Base-by-base conservation (phyloP, 352 stramenopile species). In the Globisporangium orthogonon region DNA sequence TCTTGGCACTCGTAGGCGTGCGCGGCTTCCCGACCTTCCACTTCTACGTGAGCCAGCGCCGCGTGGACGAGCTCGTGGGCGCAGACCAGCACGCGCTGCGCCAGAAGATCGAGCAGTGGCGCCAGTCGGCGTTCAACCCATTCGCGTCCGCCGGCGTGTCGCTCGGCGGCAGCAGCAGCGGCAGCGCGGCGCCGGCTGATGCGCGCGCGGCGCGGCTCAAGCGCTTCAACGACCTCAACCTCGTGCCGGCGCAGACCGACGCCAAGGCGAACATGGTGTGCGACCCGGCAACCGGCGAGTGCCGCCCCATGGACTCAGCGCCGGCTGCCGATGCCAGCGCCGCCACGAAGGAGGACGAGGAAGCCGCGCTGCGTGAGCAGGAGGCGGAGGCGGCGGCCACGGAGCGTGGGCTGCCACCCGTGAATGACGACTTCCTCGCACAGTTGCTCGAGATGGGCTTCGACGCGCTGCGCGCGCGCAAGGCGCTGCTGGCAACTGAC, bases 21-120 rank as follows among this genome's bases (percentile, higher is more conserved):
- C 76, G 78, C 15, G 85, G 83, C 30, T 97, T 96, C 67, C 89
- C 89, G 28, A 97, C 89, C 2, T 97, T 97, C 67, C 85, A 94
- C 63, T 94, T 97, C 60, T 97, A 97, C 65, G 68, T 97, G 56
- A 94, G 69, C 60, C 74, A 92, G 56, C 68, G 67, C 60, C 94
- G 96, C 70, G 79, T 96, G 41, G 89, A 96, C 50, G 87, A 97
- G 56, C 70, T 96, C 6, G 78, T 89, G 15, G 89, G 89, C 28
- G 87, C 89, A 2, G 87, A 96, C 58, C 80, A 83, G 44, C 91
- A 92, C 52, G 63, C 77, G 54, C 64, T 97, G 39, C 80, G 83
- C 3, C 66, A 81, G 50, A 96, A 95, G 76, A 94, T 96, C 55
- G 84, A 94, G 63, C 81, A 91, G 63, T 92, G 80, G 80, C 78